Evolutionary conservation across 306 rosid species (phyloP).

Genomic region (Sicyos baderoa): DNA sequence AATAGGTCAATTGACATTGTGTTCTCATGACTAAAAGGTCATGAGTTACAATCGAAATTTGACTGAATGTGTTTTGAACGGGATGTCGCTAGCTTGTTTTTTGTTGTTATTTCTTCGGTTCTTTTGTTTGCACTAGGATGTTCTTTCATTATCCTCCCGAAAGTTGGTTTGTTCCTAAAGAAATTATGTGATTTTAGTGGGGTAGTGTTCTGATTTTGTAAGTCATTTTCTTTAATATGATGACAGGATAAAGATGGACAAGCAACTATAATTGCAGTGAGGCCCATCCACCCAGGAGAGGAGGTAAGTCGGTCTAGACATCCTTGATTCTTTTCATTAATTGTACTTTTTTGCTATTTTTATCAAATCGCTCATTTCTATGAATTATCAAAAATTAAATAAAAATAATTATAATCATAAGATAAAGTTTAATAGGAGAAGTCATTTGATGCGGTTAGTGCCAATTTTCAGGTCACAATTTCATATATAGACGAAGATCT

Average conservation of each 20-base stretch:
- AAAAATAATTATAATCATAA: too few species aligned
- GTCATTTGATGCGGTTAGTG: background rate
- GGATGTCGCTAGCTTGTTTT: too few species aligned
- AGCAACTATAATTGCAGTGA: conserved; percentile 65
- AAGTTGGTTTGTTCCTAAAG: too few species aligned
- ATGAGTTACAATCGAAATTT: background rate
- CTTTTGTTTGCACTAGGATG: too few species aligned
- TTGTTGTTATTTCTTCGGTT: too few species aligned
- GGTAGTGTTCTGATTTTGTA: background rate
- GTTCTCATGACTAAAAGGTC: too few species aligned
- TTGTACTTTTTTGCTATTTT: background rate
- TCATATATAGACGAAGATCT: conserved; percentile 89
- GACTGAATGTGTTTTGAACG: too few species aligned
- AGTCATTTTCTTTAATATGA: background rate
- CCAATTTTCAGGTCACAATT: conserved; percentile 63
- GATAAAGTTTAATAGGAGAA: background rate
- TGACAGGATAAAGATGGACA: conserved; percentile 91
- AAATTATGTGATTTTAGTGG: too few species aligned
- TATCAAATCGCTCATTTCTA: background rate
- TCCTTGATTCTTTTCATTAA: background rate
- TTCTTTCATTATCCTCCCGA: too few species aligned
- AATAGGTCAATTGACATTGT: too few species aligned
- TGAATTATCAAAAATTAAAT: too few species aligned
- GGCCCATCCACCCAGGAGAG: conserved; percentile 59
- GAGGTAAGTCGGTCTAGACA: conserved; percentile 41